Evolutionary conservation across 257 asterid species (phyloP).

Genomic region (Catharanthus roseus): DNA sequence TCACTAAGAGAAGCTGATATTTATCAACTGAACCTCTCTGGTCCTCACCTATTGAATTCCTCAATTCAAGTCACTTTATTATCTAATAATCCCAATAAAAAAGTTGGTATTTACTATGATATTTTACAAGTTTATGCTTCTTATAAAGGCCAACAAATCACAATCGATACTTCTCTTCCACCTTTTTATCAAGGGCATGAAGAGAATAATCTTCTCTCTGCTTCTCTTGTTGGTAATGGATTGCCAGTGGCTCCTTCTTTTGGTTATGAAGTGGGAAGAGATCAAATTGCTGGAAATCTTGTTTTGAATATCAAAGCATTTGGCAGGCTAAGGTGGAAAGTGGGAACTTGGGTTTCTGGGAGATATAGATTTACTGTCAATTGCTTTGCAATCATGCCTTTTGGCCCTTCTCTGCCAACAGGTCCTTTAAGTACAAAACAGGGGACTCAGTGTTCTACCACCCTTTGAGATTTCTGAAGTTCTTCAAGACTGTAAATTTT

Average conservation of each 20-base stretch:
- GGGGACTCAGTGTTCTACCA: conserved; percentile 70
- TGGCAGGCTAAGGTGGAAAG: conserved; percentile 82
- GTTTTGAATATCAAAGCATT: conserved; percentile 41
- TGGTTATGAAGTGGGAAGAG: conserved; percentile 54
- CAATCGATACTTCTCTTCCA: conserved; percentile 48
- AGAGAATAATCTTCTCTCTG: conserved; percentile 57
- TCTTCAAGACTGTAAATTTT: neutral
- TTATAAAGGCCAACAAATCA: conserved; percentile 67
- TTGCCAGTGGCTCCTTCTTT: conserved; percentile 70
- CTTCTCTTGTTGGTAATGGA: conserved; percentile 50
- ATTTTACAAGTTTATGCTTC: conserved; percentile 54
- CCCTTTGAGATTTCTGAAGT: conserved; percentile 29
- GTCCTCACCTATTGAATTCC: conserved; percentile 61
- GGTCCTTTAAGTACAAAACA: conserved; percentile 54
- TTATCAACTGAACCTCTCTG: conserved; percentile 63
- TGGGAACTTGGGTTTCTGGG: conserved; percentile 92
- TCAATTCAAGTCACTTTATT: conserved; percentile 65
- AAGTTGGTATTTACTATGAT: conserved; percentile 78
- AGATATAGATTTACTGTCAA: conserved; percentile 66
- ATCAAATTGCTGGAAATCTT: conserved; percentile 49
- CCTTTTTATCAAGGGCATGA: conserved; percentile 74
- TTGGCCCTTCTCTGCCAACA: conserved; percentile 49
- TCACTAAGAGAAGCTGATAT: conserved; percentile 55
- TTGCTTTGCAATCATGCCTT: conserved; percentile 62
- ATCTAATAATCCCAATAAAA: conserved; percentile 69